A percentile compares a stretch with the other conserved stretches of the same genome.
Evolutionary conservation across 2,329 filamentous ascomycete genomes (phyloP).

Genomic region (Pyrenophora seminiperda): DNA sequence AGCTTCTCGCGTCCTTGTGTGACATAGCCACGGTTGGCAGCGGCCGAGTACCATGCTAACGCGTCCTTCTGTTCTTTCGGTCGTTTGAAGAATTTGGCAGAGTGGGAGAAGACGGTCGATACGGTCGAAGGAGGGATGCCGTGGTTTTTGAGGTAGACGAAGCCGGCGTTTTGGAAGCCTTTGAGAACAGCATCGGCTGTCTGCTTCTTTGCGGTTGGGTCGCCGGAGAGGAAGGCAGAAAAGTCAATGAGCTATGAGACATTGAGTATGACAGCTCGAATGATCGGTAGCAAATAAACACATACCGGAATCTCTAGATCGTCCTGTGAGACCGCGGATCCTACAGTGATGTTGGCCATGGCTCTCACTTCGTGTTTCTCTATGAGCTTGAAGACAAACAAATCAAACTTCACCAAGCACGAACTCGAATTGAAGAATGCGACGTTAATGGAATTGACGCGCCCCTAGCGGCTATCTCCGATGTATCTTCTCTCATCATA

Average conservation of each 20-base stretch:
- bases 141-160: conserved; percentile 85
- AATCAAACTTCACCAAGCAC: neutral
- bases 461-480: conserved; percentile 28
- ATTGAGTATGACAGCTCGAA: neutral
- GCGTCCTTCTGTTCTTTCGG: conserved; percentile 47
- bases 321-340: conserved; percentile 47
- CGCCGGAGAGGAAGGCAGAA: conserved; percentile 69
- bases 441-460: conserved; percentile 14
- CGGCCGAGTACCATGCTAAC: conserved; percentile 51
- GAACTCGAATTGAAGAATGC: neutral
- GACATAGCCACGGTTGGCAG: conserved; percentile 57
- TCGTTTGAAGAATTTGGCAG: conserved; percentile 47
- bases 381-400: neutral
- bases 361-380: conserved; percentile 4
- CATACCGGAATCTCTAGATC: conserved; percentile 49
- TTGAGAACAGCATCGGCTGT: conserved; percentile 74
- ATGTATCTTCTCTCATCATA: conserved; percentile 18
- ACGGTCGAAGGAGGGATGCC: conserved; percentile 67
- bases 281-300: conserved; percentile 8
- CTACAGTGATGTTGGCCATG: conserved; percentile 35
- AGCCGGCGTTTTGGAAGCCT: conserved; percentile 84
- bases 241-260: conserved; percentile 74
- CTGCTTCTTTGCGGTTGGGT: conserved; percentile 62
- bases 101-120: conserved; percentile 63
- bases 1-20: conserved; percentile 53